phyloP scores from a whole-genome alignment of 1,284 basidiomycete species.

The Cutaneotrichosporon daszewskae region DNA sequence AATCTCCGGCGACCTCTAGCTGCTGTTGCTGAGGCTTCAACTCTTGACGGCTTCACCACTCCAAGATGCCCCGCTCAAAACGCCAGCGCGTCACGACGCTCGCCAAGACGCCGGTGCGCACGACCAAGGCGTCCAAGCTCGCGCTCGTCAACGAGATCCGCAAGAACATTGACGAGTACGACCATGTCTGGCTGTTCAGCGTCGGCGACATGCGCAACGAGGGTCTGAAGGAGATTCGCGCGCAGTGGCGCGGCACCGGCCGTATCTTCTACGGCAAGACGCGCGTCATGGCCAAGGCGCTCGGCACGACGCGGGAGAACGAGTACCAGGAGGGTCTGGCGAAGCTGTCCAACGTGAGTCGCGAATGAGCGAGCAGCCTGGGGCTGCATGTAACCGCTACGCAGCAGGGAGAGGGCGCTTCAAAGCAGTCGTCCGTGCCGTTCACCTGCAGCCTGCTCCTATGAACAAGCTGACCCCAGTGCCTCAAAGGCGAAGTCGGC shows the following conservation, averaged over 20 bases:
- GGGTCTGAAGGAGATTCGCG: conserved; percentile 87
- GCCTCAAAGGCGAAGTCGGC: conserved; percentile 88
- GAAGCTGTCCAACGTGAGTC: conserved; percentile 68
- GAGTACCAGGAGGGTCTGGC: conserved; percentile 77
- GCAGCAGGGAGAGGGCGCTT: too few species aligned
- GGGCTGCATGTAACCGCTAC: too few species aligned
- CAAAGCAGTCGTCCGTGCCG: too few species aligned
- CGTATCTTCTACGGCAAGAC: conserved; percentile 90
- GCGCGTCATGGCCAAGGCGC: conserved; percentile 90
- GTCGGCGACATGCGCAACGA: conserved; percentile 93
- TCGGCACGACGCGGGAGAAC: conserved; percentile 81
- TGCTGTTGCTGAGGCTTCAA: background rate
- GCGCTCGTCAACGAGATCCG: conserved; percentile 74
- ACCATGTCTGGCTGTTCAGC: conserved; percentile 91
- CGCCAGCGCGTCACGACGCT: conserved; percentile 66
- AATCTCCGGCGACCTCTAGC: too few species aligned
- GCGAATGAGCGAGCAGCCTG: background rate
- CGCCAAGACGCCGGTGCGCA: conserved; percentile 53
- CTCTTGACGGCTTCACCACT: background rate
- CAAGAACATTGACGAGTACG: conserved; percentile 65
- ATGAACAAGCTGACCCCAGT: conserved; percentile 51
- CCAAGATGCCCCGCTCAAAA: conserved; percentile 76
- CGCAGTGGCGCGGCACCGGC: conserved; percentile 86
- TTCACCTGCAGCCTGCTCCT: too few species aligned
- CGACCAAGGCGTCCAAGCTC: conserved; percentile 66